Percentiles rank a stretch among this genome's conserved stretches.
phyloP scores from a whole-genome alignment of 2,329 filamentous ascomycete genomes.

The Trichoderma aggressivum region DNA sequence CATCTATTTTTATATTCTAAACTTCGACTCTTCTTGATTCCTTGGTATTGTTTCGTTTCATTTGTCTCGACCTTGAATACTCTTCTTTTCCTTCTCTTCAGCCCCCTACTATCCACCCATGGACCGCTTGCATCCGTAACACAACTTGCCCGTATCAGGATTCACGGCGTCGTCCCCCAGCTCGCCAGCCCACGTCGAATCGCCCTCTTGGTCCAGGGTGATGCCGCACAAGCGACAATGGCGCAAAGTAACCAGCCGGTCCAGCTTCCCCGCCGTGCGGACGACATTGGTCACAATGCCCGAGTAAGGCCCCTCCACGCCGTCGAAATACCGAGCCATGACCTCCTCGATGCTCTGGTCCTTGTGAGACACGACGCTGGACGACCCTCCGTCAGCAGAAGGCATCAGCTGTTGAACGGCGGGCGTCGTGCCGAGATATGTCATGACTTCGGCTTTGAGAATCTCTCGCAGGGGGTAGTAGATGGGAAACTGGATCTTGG shows the following conservation, averaged over 20 bases:
- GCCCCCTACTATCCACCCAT: constrained; percentile 44
- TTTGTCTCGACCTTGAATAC: not conserved
- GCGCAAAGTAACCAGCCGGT: constrained; percentile 41
- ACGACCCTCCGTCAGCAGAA: constrained; percentile 32
- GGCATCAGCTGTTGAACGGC: constrained; percentile 49
- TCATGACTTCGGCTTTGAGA: constrained; percentile 72
- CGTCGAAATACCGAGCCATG: constrained; percentile 80
- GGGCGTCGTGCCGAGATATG: constrained; percentile 58
- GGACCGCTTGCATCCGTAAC: constrained; percentile 72
- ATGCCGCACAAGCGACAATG: constrained; percentile 68
- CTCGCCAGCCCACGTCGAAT: constrained; percentile 61
- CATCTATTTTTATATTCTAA: not conserved
- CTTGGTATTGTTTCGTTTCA: not conserved
- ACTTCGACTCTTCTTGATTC: not conserved
- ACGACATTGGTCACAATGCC: constrained; percentile 95
- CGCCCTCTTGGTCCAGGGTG: constrained; percentile 59
- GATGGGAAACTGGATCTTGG: constrained; percentile 41
- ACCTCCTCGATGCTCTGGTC: constrained; percentile 87
- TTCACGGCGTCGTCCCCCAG: constrained; percentile 45
- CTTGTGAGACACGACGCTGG: constrained; percentile 59
- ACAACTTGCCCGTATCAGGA: constrained; percentile 45
- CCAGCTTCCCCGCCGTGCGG: constrained; percentile 80
- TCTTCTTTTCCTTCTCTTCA: not conserved
- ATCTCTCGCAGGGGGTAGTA: constrained; percentile 84
- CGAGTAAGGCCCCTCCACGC: constrained; percentile 79